These are phyloP conservation scores for Phytomonas sp. DNA, from an alignment of 208 protist genomes.

Conservation along the genomic window DNA sequence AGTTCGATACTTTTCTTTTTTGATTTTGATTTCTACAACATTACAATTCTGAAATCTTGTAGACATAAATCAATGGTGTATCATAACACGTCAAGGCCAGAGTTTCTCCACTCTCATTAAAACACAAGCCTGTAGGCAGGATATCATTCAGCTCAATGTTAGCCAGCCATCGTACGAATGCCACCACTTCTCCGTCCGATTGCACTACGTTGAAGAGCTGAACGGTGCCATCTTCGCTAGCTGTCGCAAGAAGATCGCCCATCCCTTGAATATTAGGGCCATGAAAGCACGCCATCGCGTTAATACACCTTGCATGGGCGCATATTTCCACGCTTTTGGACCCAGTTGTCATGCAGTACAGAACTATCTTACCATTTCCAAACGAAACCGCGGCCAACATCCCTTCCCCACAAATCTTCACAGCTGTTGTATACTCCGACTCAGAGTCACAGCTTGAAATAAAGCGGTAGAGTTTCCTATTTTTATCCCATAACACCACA, in stretches of 20 bases:
- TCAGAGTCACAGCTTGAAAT: constrained; percentile 20
- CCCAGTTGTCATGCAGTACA: constrained; percentile 25
- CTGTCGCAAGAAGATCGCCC: constrained; percentile 23
- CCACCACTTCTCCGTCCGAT: neutral
- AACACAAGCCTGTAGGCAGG: neutral
- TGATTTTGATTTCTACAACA: neutral
- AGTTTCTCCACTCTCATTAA: neutral
- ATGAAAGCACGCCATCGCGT: constrained; percentile 24
- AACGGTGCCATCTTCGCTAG: constrained; percentile 35
- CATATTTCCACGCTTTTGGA: constrained; percentile 25
- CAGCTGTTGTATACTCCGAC: constrained; percentile 25
- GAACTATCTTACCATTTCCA: constrained; percentile 38
- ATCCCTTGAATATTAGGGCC: neutral
- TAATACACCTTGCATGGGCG: constrained; percentile 64
- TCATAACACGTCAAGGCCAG: neutral
- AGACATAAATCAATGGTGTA: neutral
- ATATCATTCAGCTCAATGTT: neutral
- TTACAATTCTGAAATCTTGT: neutral
- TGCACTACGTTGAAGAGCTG: neutral
- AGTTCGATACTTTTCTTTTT: neutral
- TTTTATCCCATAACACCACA: constrained; percentile 33
- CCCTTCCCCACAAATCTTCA: constrained; percentile 19
- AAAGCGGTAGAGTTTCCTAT: constrained; percentile 12
- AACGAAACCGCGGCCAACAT: constrained; percentile 31
- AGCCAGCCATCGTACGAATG: neutral